Evolutionary conservation across 768 basidiomycete genomes (phyloP).

Genomic region (Boletus subparvulus): DNA sequence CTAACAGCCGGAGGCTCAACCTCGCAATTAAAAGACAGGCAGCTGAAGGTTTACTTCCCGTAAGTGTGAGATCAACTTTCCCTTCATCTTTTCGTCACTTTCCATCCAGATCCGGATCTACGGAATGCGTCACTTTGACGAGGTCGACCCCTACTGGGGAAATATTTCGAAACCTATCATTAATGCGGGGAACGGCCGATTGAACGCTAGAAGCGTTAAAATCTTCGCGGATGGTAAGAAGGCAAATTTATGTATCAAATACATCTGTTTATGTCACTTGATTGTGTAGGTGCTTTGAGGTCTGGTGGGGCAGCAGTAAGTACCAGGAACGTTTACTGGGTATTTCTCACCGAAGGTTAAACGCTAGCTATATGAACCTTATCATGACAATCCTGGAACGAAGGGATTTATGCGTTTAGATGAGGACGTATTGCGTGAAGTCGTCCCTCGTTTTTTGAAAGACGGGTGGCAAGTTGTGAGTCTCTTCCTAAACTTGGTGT

Average conservation of each 20-base stretch:
- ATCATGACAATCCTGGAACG: conserved; percentile 73
- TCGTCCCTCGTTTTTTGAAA: conserved; percentile 64
- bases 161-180: conserved; percentile 56
- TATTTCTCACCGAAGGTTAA: not conserved
- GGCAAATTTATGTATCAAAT: not conserved
- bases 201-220: conserved; percentile 75
- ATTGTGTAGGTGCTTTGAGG: conserved; percentile 71
- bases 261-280: not conserved
- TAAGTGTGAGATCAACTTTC: conserved; percentile 30
- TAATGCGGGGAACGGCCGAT: conserved; percentile 55
- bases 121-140: conserved; percentile 73
- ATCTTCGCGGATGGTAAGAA: conserved; percentile 61
- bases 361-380: conserved; percentile 72
- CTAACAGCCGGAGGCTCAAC: not conserved
- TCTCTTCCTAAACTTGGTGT: conserved; percentile 16
- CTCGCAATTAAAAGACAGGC: conserved; percentile 52
- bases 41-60: conserved; percentile 57
- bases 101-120: conserved; percentile 67
- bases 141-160: conserved; percentile 71
- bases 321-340: not conserved
- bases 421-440: conserved; percentile 55
- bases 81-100: not conserved
- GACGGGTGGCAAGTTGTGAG: conserved; percentile 92
- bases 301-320: conserved; percentile 87
- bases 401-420: conserved; percentile 76